A percentile compares a stretch with the other conserved stretches of the same genome.
Evolutionary conservation across 1,284 basidiomycete species (phyloP).

Genomic region (Psilocybe mexicana): DNA sequence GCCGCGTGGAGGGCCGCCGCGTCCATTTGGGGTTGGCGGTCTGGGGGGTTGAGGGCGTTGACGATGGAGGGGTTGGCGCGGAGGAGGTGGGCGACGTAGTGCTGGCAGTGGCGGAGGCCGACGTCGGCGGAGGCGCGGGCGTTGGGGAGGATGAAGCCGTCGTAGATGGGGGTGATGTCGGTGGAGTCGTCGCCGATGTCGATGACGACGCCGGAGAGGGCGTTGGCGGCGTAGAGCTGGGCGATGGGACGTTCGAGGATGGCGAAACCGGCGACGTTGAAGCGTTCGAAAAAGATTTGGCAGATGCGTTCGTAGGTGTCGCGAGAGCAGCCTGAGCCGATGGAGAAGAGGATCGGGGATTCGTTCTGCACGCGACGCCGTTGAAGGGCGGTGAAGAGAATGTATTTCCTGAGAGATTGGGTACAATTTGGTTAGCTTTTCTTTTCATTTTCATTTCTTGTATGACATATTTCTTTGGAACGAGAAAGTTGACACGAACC

Average conservation of each 20-base stretch:
- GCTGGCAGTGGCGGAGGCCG: conserved; percentile 76
- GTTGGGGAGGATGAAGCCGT: conserved; percentile 68
- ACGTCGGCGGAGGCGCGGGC: conserved; percentile 62
- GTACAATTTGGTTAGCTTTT: neutral
- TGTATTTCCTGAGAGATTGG: conserved; percentile 65
- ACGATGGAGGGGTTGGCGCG: conserved; percentile 67
- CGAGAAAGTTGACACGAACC: conserved; percentile 54
- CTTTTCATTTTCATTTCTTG: neutral
- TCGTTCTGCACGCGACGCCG: conserved; percentile 86
- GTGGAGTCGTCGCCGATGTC: conserved; percentile 82
- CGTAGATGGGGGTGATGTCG: conserved; percentile 80
- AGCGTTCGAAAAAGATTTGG: conserved; percentile 93
- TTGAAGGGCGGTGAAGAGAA: conserved; percentile 77
- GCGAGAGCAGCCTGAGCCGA: conserved; percentile 73
- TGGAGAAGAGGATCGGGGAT: conserved; percentile 79
- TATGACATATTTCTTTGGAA: neutral
- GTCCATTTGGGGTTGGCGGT: conserved; percentile 44
- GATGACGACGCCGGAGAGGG: conserved; percentile 78
- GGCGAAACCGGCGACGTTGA: conserved; percentile 87
- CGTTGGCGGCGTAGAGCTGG: conserved; percentile 82
- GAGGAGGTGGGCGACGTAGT: conserved; percentile 73
- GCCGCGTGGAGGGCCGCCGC: conserved; percentile 47
- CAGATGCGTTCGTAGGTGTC: conserved; percentile 74
- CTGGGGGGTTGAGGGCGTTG: conserved; percentile 52
- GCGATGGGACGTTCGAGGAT: conserved; percentile 86